A percentile compares a stretch with the other conserved stretches of the same genome.
Conservation (phyloP, 108 stramenopile genomes). For the Aureococcus anophagefferens region DNA sequence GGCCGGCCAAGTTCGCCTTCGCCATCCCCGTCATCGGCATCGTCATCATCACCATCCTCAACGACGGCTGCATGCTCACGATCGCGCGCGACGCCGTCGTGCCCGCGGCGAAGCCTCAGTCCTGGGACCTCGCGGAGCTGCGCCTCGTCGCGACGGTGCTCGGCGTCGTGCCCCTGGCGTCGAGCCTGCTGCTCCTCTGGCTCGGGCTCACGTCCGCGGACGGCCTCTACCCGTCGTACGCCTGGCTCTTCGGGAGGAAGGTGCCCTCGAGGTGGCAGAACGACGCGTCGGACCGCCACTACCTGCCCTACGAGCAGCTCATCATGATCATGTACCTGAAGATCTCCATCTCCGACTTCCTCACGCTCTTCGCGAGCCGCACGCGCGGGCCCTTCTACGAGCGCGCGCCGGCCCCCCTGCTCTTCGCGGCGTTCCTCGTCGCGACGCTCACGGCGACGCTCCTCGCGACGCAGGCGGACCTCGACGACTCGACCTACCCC, state of each 20-base stretch:
- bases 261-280: background rate
- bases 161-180: conserved; percentile 11
- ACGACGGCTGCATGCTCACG: conserved; percentile 62
- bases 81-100: conserved; percentile 56
- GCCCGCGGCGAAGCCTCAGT: conserved; percentile 36
- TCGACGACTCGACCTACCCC: background rate
- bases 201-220: conserved; percentile 5
- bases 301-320: conserved; percentile 17
- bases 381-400: conserved; percentile 18
- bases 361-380: conserved; percentile 22
- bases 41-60: conserved; percentile 62
- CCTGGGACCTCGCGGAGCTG: conserved; percentile 45
- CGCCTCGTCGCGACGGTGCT: conserved; percentile 15
- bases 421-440: conserved; percentile 6
- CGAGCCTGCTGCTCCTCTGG: conserved; percentile 15
- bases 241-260: background rate
- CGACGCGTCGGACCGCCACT: background rate
- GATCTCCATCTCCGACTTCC: conserved; percentile 26
- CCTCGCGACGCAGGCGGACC: background rate
- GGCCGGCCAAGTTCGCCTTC: conserved; percentile 19
- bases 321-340: conserved; percentile 22
- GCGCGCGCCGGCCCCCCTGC: conserved; percentile 1
- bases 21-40: conserved; percentile 62
- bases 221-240: background rate
- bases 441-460: background rate